Conservation (phyloP, 192 early-diverging fungal species). For the Coemansia sp. region DNA sequence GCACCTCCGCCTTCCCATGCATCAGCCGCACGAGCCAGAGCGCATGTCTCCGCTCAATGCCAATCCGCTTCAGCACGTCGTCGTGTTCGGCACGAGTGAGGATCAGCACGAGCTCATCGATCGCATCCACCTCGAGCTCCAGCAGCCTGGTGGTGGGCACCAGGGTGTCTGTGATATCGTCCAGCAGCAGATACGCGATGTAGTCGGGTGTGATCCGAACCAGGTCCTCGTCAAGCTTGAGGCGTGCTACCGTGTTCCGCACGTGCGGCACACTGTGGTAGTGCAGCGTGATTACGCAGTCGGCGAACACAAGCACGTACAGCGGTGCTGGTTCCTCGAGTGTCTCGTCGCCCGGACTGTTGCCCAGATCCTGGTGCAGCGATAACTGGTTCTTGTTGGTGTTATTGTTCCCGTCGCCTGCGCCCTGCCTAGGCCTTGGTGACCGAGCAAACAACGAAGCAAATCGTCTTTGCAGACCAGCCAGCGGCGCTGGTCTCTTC, state of each 20-base stretch:
- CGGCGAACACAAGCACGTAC: conserved; percentile 41
- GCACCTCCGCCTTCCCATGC: conserved; percentile 72
- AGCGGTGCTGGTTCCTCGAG: conserved; percentile 48
- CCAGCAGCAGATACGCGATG: conserved; percentile 91
- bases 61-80: conserved; percentile 75
- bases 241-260: conserved; percentile 62
- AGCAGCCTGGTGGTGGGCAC: conserved; percentile 83
- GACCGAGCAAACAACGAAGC: not conserved
- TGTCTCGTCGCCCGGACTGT: conserved; percentile 16
- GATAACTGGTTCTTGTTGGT: not conserved
- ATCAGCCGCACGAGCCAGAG: conserved; percentile 70
- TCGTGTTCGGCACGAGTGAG: conserved; percentile 82
- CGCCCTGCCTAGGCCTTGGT: not conserved
- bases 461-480: no score
- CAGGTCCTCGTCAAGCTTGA: conserved; percentile 38
- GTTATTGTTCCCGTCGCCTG: not conserved
- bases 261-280: conserved; percentile 30
- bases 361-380: not conserved
- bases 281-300: conserved; percentile 50
- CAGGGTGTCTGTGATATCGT: conserved; percentile 93
- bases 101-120: conserved; percentile 93
- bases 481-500: no score
- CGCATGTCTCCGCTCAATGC: conserved; percentile 69
- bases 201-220: conserved; percentile 66
- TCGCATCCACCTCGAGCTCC: conserved; percentile 93